Conservation (phyloP, 176 grass and related monocot genomes). For the Panicum miliaceum region DNA sequence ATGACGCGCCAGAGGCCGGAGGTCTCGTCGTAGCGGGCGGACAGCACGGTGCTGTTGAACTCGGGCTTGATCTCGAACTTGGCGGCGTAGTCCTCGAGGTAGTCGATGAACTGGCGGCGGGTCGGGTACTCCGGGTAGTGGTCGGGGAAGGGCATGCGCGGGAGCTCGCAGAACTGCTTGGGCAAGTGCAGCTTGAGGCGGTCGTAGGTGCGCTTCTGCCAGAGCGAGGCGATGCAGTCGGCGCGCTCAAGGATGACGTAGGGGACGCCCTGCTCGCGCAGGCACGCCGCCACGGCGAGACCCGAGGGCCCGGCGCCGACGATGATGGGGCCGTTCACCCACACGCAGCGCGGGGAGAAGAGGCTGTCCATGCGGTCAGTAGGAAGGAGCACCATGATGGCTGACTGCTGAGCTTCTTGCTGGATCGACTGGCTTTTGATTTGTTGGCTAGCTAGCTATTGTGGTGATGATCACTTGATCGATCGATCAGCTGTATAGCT, state of each 20-base stretch:
- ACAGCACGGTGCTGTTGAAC: conserved; percentile 64
- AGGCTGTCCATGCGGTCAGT: conserved; percentile 50
- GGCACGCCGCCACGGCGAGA: conserved; percentile 63
- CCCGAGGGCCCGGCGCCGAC: conserved; percentile 80
- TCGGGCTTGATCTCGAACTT: conserved; percentile 61
- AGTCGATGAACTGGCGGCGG: conserved; percentile 67
- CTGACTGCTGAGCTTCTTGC: not conserved
- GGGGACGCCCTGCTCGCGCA: conserved; percentile 76
- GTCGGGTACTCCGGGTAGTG: conserved; percentile 84
- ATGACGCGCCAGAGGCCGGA: conserved; percentile 72
- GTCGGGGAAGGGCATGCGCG: conserved; percentile 64
- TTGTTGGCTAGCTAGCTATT: not conserved
- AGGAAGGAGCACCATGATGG: conserved; percentile 55
- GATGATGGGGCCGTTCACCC: conserved; percentile 84
- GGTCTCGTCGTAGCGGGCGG: conserved; percentile 67
- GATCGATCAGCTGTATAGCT: not conserved
- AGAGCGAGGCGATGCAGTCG: conserved; percentile 81
- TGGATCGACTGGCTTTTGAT: too few relatives aligned
- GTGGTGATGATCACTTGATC: not conserved
- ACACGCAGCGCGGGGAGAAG: conserved; percentile 52
- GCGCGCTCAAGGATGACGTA: conserved; percentile 65
- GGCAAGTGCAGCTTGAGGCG: conserved; percentile 88
- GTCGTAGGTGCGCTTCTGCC: conserved; percentile 80
- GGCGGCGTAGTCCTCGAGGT: conserved; percentile 68
- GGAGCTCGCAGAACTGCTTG: conserved; percentile 89